Conservation (phyloP, 2,329 filamentous ascomycete species). For the Emergomyces pasteurianus region DNA sequence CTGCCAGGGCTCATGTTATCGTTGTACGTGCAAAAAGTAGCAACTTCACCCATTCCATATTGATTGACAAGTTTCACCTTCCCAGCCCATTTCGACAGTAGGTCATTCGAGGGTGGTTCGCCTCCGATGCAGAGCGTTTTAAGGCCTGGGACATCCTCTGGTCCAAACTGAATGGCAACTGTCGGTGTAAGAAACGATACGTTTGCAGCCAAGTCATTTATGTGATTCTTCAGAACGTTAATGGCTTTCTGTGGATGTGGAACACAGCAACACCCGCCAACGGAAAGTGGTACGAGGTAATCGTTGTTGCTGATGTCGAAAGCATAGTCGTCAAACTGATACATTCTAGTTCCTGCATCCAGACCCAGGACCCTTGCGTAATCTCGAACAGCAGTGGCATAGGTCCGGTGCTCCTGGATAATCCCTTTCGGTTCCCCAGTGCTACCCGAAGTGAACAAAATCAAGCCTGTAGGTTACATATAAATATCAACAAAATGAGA, state of each 20-base stretch:
- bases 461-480: constrained; percentile 1
- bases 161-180: constrained; percentile 13
- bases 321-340: constrained; percentile 4
- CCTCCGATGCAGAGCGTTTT: constrained; percentile 16
- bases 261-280: constrained; percentile 15
- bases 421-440: constrained; percentile 3
- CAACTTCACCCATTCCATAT: constrained; percentile 17
- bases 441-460: constrained; percentile 3
- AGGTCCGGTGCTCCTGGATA: constrained; percentile 3
- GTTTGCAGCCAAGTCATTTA: constrained; percentile 13
- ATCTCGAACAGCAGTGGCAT: neutral
- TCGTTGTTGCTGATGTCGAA: constrained; percentile 65
- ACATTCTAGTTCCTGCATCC: neutral
- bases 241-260: constrained; percentile 11
- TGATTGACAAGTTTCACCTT: constrained; percentile 13
- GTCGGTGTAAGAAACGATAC: constrained; percentile 17
- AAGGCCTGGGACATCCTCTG: constrained; percentile 12
- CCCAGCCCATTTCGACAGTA: constrained; percentile 13
- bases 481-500: neutral
- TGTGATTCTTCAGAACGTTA: constrained; percentile 9
- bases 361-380: neutral
- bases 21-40: constrained; percentile 6
- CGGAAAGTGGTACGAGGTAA: constrained; percentile 43
- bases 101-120: constrained; percentile 12
- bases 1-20: neutral